Percentiles rank a stretch among this genome's conserved stretches.
Conservation (phyloP, 1,284 basidiomycete genomes). For the Ganoderma multipileum region DNA sequence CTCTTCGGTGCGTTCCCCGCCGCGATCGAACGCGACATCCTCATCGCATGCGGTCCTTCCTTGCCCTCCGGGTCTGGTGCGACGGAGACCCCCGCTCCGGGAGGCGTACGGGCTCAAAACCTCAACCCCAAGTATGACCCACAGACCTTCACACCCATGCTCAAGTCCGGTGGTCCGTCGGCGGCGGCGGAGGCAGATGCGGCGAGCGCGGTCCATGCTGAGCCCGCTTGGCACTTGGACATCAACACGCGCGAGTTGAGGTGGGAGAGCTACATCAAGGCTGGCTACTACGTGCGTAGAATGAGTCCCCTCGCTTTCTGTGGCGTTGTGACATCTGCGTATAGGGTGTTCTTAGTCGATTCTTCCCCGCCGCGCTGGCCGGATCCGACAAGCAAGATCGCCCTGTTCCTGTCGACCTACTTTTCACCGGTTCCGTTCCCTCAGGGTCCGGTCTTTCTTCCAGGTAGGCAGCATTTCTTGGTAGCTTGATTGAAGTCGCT, state of each 20-base stretch:
- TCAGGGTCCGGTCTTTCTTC: conserved; percentile 83
- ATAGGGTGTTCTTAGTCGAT: conserved; percentile 77
- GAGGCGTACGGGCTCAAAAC: conserved; percentile 71
- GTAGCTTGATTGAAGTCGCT: not conserved
- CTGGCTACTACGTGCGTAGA: conserved; percentile 72
- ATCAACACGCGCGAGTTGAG: conserved; percentile 74
- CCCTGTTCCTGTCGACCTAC: conserved; percentile 69
- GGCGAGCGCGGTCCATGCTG: conserved; percentile 49
- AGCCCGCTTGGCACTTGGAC: conserved; percentile 70
- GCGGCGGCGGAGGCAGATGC: conserved; percentile 36
- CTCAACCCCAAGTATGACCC: conserved; percentile 64
- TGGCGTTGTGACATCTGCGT: conserved; percentile 6
- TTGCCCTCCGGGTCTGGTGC: conserved; percentile 23
- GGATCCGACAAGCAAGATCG: conserved; percentile 19
- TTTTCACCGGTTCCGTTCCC: conserved; percentile 82
- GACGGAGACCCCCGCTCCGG: conserved; percentile 25
- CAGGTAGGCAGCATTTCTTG: conserved; percentile 37
- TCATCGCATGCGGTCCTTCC: conserved; percentile 79
- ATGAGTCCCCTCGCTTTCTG: conserved; percentile 22
- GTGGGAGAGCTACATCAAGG: conserved; percentile 91
- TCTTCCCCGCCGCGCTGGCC: conserved; percentile 49
- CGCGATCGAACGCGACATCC: conserved; percentile 85
- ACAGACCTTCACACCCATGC: conserved; percentile 61
- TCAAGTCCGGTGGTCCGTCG: conserved; percentile 33
- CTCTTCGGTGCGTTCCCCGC: conserved; percentile 84